Percentiles rank a stretch among this genome's conserved stretches.
Conservation (phyloP, 1,284 basidiomycete species). For the Rhodotorula sp. region DNA sequence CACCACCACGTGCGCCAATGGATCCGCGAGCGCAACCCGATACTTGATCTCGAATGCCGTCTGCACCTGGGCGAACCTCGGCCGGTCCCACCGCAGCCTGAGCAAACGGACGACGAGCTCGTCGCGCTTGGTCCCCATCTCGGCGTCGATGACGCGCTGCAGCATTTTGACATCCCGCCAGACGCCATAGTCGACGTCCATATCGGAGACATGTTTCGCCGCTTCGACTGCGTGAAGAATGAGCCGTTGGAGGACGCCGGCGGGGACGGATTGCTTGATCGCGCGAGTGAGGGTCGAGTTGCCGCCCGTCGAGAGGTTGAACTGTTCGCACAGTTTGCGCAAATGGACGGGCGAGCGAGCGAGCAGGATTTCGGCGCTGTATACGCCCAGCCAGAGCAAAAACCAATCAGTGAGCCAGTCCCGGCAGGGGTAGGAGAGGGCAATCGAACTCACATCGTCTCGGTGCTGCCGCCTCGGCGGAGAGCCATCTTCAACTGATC, state of each 20-base stretch:
- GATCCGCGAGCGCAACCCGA: slow-evolving; percentile 7
- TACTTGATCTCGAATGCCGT: slow-evolving; percentile 29
- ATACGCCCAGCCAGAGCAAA: too few species aligned
- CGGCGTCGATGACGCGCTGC: slow-evolving; percentile 12
- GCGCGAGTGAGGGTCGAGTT: slow-evolving; percentile 30
- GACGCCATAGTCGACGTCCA: background rate
- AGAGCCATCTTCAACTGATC: slow-evolving; percentile 38
- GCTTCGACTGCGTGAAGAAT: slow-evolving; percentile 29
- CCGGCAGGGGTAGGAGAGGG: too few species aligned
- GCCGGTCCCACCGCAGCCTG: slow-evolving; percentile 34
- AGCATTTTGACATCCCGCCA: slow-evolving; percentile 35
- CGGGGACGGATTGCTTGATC: slow-evolving; percentile 31
- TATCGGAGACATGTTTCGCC: slow-evolving; percentile 19
- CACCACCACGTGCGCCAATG: background rate
- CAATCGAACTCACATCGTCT: slow-evolving; percentile 22
- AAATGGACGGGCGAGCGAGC: slow-evolving; percentile 35
- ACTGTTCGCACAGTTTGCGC: slow-evolving; percentile 23
- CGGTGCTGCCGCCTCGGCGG: slow-evolving; percentile 31
- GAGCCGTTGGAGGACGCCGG: slow-evolving; percentile 17
- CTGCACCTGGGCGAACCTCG: slow-evolving; percentile 27
- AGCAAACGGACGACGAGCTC: slow-evolving; percentile 28
- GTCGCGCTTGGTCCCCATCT: slow-evolving; percentile 13
- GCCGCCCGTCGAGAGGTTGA: slow-evolving; percentile 21
- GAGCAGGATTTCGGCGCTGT: slow-evolving; percentile 34
- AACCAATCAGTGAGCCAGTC: too few species aligned